Base-by-base conservation (phyloP, 768 basidiomycete genomes). In the Floccularia luteovirens region DNA sequence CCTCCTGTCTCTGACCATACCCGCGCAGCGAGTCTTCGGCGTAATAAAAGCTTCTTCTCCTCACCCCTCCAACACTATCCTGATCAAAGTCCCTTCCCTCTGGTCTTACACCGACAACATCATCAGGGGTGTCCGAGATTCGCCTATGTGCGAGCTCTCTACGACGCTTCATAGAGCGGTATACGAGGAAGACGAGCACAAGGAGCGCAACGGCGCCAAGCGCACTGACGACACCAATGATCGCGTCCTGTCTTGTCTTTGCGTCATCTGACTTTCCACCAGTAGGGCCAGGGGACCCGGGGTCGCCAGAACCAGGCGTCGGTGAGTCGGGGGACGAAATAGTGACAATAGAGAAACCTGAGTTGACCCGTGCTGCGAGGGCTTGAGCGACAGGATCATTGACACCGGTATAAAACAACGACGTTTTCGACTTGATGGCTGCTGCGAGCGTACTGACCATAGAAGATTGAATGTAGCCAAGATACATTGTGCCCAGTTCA, bases 191-290 rank as follows among this genome's bases (percentile, higher is more conserved):
- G 12, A 69, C 70, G 22, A 90, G 69, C 24, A 86, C 77, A 30
- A 88, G 51, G 31, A 90, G 55, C 0, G 88, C 80, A 40, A 92
- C 72, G 3, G 74, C 85, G 10, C 90, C 90, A 14, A 94, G 72
- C 2, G 84, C 79, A 28, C 75, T 79, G 46, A 90, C 86, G 3
- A 94, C 90, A 16, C 92, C 92, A 45, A 96, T 92, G 54, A 94
- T 91, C 19, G 88, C 88, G 48, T 93, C 79, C 52, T 85, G 75
- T 10, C 89, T 72, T 12, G 70, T 64, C 50, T 73, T 76, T 40
- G 63, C 61, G 16, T 45, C 49, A 27, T 47, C 45, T n/a, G 56
- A 53, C 12, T 64, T 57, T 19, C 54, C 58, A 21, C 50, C 47
- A 11, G 48, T 51, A 16, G 38, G 39, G 25, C 46, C 49, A 11